Base-by-base conservation (phyloP, 805 yeast species). In the Metschnikowia lachancei region DNA sequence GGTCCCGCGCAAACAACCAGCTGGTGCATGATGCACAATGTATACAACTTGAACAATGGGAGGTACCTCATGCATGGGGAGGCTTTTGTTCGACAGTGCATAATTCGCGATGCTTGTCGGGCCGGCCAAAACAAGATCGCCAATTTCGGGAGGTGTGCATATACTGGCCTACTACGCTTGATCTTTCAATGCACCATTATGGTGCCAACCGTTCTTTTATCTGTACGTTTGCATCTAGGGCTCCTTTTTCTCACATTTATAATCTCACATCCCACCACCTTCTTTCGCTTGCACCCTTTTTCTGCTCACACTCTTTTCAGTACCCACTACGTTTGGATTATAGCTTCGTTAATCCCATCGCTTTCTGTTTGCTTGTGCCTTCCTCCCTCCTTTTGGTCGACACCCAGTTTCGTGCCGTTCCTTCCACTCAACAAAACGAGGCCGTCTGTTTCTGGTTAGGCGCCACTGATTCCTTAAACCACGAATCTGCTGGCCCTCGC, bases 101-200 rank as follows among this genome's bases (percentile, higher is more conserved):
- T 28, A 26, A 37, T 10, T 24, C 32, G 40, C 40, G 22, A 16
- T 32, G 30, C 36, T 39, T 36, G 31, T 20, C 36, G 22, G 36
- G 31, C 34, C 39, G 39, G 34, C 29, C 28, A 36, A 18, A 26
- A 26, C 35, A 12, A 41, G 39, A 34, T 41, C 44, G 37, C 39
- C 43, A 31, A 22, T 13, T 31, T 22, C 17, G 35, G 31, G 43
- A 20, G 43, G 16, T 17, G 14, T 40, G 43, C 43, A 40, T 40
- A 31, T 24, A 22, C 24, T 16, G 31, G 37, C 16, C 28, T 22
- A 26, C 39, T 35, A n/a, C 37, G 39, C 34, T 22, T 32, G 24
- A 34, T 29, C 22, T 41, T 36, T 40, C 34, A 26, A 41, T 41
- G 44, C 44, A 41, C 34, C 24, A 35, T 33, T 41, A 34, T 28